Conservation (phyloP, 163 green algal genomes). For the Volvox carteri region DNA sequence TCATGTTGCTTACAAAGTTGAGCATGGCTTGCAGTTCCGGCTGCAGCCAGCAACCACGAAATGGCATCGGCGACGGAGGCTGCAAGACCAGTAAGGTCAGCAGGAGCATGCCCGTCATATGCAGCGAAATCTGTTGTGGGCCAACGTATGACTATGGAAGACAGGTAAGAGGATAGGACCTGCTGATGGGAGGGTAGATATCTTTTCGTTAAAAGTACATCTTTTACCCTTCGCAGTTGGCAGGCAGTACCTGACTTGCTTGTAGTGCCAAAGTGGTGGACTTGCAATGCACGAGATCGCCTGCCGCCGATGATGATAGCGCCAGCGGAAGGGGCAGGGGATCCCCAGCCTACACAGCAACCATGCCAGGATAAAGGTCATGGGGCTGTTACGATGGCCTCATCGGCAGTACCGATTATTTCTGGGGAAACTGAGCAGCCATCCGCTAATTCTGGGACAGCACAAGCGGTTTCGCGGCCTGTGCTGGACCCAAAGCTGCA, state of each 20-base stretch:
- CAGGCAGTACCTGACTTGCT: constrained; percentile 52
- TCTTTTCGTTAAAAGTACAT: too few species aligned
- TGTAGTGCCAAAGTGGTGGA: constrained; percentile 49
- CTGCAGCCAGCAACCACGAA: neutral
- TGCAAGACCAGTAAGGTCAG: neutral
- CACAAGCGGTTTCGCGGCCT: neutral
- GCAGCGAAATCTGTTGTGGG: constrained; percentile 52
- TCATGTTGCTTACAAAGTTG: neutral
- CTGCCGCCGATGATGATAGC: neutral
- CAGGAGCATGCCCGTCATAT: constrained; percentile 43
- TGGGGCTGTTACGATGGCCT: neutral
- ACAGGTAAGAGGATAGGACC: constrained; percentile 41
- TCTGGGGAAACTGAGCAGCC: constrained; percentile 9
- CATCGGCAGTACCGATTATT: neutral
- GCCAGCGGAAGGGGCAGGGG: neutral
- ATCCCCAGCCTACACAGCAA: neutral
- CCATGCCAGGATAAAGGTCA: neutral
- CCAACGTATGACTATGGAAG: constrained; percentile 54
- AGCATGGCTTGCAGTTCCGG: neutral
- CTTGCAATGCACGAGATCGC: constrained; percentile 33
- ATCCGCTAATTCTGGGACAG: neutral
- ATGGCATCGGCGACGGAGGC: constrained; percentile 8
- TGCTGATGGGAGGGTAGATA: too few species aligned
- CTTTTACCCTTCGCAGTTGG: constrained; percentile 37
- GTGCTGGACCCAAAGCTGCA: neutral